Evolutionary conservation across 2,329 filamentous ascomycete species (phyloP), one percentile per base, ranked within the genome.

Genomic region (Epichloe sylvatica): DNA sequence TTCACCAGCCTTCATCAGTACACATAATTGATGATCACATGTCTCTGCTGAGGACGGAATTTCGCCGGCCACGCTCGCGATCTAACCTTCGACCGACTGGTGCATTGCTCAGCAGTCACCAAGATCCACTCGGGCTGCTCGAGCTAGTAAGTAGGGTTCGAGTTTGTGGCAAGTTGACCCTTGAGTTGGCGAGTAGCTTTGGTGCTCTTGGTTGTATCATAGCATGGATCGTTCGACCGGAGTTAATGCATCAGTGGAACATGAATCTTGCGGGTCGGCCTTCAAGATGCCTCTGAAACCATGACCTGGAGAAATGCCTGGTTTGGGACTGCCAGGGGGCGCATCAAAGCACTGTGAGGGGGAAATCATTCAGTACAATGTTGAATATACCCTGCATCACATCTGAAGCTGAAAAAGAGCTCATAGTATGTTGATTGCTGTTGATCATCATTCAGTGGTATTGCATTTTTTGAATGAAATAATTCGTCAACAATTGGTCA

Each of bases 41-140:
- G 50, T 48, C 51, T 13, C n/a, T 56, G 43, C 45, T 48, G 19
- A 53, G 45, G 34, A 49, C 46, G 9, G 45, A 45, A 13, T 47
- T 40, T 42, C 38, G 19, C 21, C 33, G 41, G 36, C 13, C 35
- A 19, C 33, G 36, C 13, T 39, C 25, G 8, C 44, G 23, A 34
- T 19, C 45, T 23, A 33, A 23, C 13, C 48, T 17, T 21, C 42
- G 34, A 6, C n/a, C 30, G 37, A 23, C 17, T 13, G 30, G 12
- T 40, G 5, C 37, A 13, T 15, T 13, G n/a, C 35, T 49, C 8
- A 46, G 38, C 12, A 49, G 45, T 56, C 74, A 80, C 35, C 76
- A 85, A 52, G 90, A 96, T 63, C 90, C 90, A 1, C 71, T 95
- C 0, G 89, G 89, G 0, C 64, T 95, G 36, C 72, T 94, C 47